These are phyloP conservation scores for Hibiscus tridactylites DNA, from an alignment of 345 rosid genomes.

Conservation along the genomic window DNA sequence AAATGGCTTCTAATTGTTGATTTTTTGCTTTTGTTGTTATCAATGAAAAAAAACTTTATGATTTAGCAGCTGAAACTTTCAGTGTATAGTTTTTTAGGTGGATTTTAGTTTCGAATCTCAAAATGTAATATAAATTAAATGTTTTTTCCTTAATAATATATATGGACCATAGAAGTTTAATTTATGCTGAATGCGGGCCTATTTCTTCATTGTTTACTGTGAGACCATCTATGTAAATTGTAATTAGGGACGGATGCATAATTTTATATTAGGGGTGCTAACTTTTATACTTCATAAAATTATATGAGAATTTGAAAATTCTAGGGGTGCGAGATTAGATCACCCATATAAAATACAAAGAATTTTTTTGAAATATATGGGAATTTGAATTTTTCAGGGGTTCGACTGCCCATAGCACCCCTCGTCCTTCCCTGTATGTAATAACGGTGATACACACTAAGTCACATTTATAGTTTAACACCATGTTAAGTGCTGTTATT, in stretches of 20 bases:
- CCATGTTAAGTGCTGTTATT: constrained; percentile 1
- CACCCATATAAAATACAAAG: no score
- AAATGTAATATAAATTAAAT: neutral
- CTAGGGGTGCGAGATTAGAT: no score
- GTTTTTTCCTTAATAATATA: neutral
- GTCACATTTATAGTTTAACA: neutral
- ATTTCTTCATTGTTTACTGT: neutral
- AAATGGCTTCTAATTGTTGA: neutral
- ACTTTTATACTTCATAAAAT: no score
- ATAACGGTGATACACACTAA: neutral
- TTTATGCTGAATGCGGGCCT: neutral
- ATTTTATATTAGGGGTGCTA: no score
- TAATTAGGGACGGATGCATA: no score
- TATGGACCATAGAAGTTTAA: neutral
- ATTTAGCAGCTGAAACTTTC: neutral
- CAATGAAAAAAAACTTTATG: neutral
- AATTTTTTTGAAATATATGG: no score
- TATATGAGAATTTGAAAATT: no score
- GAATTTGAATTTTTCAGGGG: no score
- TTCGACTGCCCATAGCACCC: no score
- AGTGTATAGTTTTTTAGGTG: neutral
- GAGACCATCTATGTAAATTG: neutral
- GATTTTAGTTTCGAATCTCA: neutral
- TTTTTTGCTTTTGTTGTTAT: neutral
- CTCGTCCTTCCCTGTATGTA: no score